Percentiles rank a stretch among this genome's conserved stretches.
These are phyloP conservation scores for Solanum gandarillasii DNA, from an alignment of 257 asterid species.

Conservation along the genomic window DNA sequence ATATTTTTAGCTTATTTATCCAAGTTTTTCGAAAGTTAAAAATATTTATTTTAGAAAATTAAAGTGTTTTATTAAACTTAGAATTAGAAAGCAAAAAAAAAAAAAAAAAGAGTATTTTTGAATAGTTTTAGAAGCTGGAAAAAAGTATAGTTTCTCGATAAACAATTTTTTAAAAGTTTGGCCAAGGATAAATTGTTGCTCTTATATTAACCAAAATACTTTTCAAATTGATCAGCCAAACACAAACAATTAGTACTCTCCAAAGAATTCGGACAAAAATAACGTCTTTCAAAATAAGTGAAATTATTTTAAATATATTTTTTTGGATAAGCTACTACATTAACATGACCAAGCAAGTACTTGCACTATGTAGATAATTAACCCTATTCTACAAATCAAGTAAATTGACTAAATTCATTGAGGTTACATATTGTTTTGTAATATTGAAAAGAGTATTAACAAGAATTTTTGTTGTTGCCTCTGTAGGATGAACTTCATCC, in stretches of 20 bases:
- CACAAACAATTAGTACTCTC: not conserved
- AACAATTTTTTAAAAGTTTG: not conserved
- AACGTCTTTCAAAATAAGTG: not conserved
- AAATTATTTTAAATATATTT: not conserved
- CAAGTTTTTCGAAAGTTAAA: too few relatives aligned
- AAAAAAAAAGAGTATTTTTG: too few relatives aligned
- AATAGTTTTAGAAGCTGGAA: not conserved
- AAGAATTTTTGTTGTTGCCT: constrained; percentile 32
- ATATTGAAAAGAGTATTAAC: constrained; percentile 21
- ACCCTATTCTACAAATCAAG: constrained; percentile 5
- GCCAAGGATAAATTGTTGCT: too few relatives aligned
- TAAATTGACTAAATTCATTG: constrained; percentile 38
- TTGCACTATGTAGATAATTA: not conserved
- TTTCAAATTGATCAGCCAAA: too few relatives aligned
- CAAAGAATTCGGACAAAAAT: not conserved
- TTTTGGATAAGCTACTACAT: not conserved
- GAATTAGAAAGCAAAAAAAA: too few relatives aligned
- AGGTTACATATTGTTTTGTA: constrained; percentile 21
- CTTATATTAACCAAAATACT: too few relatives aligned
- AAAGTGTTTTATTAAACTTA: too few relatives aligned
- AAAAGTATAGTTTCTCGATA: too few relatives aligned
- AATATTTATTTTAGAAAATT: too few relatives aligned
- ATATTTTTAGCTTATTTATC: too few relatives aligned
- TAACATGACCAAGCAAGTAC: not conserved
- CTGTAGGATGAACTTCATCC: constrained; percentile 79